Evolutionary conservation across 2,329 filamentous ascomycete genomes (phyloP).

Genomic region (Paracoccidioides lutzii): DNA sequence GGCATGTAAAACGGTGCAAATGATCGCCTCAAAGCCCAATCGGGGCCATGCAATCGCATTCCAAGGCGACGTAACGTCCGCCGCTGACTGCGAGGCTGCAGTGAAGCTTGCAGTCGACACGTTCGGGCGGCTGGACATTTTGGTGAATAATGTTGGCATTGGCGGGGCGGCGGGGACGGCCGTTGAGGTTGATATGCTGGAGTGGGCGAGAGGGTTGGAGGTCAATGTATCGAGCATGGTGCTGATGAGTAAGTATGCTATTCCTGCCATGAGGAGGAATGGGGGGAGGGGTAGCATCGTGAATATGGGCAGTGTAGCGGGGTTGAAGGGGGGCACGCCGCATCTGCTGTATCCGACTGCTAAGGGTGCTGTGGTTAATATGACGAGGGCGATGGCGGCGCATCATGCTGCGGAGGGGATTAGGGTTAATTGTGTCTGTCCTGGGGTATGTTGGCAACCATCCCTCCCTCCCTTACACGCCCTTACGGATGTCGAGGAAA

Average conservation of each 20-base stretch:
- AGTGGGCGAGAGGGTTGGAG: slow-evolving; percentile 45
- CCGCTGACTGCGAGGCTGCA: slow-evolving; percentile 37
- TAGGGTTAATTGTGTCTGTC: slow-evolving; percentile 44
- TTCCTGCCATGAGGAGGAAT: slow-evolving; percentile 48
- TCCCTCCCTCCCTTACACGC: too few relatives aligned
- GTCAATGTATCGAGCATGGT: slow-evolving; percentile 56
- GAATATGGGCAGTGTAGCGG: slow-evolving; percentile 52
- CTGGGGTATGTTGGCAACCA: slow-evolving; percentile 28
- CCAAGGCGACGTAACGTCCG: slow-evolving; percentile 43
- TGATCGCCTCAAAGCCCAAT: slow-evolving; percentile 33
- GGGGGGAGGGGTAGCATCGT: slow-evolving; percentile 41
- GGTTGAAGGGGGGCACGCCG: slow-evolving; percentile 42
- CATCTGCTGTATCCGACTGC: slow-evolving; percentile 42
- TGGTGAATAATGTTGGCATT: slow-evolving; percentile 54
- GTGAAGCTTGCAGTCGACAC: slow-evolving; percentile 30
- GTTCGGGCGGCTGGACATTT: slow-evolving; percentile 48
- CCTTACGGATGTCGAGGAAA: too few relatives aligned
- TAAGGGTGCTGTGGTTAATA: slow-evolving; percentile 43
- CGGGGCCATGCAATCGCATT: slow-evolving; percentile 32
- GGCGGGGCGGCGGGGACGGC: slow-evolving; percentile 47
- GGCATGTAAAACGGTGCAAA: slow-evolving; percentile 42
- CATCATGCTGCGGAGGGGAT: slow-evolving; percentile 41
- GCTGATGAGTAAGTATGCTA: slow-evolving; percentile 47
- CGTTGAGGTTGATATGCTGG: slow-evolving; percentile 45
- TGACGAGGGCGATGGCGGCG: slow-evolving; percentile 44